Evolutionary conservation across 495 filamentous ascomycete genomes (phyloP), one percentile per base, ranked within the genome.

Genomic region (Pseudevernia furfuracea): DNA sequence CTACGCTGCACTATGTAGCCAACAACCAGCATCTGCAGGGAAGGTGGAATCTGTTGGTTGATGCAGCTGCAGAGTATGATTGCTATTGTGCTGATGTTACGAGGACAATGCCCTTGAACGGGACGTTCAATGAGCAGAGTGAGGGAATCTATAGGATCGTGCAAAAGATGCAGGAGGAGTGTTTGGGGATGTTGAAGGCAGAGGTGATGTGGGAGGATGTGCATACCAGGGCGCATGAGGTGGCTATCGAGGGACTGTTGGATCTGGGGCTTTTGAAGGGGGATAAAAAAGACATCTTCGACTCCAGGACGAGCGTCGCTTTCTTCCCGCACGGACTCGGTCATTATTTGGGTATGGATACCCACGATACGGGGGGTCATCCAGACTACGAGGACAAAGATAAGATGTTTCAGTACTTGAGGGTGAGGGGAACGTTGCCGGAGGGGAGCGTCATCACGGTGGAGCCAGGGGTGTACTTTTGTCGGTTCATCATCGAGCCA

Each of bases 251-350:
- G 46, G 91, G 87, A 8, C 73, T 97, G 39, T 72, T 90, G 62
- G 71, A 77, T 37, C 78, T 97, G 11, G 90, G 89, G 15, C 80
- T 97, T 48, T 68, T 87, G 43, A 74, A 72, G 53, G 67, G 66
- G 49, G 87, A 86, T 6, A 69, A 76, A 9, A 76, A 81, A 4
- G 90, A 92, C 64, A 85, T 95, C 64, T 80, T 84, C 57, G 67
- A 76, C 44, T 82, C 84, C 4, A 87, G 92, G 38, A 90, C 85
- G 28, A 84, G 84, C 5, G 78, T 82, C 34, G 87, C 89, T 0
- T 97, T 96, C 76, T 95, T 96, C 75, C 92, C 93, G 4, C 93
- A 97, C 73, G 93, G 93, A 3, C 78, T 93, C 19, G 90, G 90
- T 15, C 92, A 97, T 73, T 90, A 96, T 72, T 78, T 96, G 41